phyloP scores from a whole-genome alignment of 179 eudicot genomes.

The Drosera spatulata region DNA sequence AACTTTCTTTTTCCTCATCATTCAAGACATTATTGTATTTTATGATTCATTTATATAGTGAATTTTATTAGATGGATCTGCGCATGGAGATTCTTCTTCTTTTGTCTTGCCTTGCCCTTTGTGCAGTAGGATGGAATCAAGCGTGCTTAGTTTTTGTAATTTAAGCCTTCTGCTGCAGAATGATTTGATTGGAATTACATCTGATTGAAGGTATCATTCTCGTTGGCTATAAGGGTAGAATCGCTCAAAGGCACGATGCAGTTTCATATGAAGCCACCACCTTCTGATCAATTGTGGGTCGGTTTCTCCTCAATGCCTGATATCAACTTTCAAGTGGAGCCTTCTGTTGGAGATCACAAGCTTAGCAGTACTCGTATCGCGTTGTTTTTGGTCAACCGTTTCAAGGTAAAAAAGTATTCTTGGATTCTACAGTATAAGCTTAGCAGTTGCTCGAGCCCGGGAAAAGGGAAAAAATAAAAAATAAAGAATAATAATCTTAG shows the following conservation, averaged over 20 bases:
- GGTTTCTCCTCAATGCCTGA: constrained; percentile 91
- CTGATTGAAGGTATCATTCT: constrained; percentile 65
- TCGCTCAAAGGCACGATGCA: constrained; percentile 71
- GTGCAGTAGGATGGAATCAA: no score
- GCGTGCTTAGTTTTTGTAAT: background rate
- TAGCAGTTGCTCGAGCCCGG: background rate
- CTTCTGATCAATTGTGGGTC: constrained; percentile 92
- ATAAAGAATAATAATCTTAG: no score
- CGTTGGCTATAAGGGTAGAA: constrained; percentile 63
- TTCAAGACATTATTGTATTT: background rate
- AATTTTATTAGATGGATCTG: background rate
- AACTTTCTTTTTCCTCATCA: background rate
- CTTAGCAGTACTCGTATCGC: constrained; percentile 65
- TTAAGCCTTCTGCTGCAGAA: constrained; percentile 1
- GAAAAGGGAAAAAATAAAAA: background rate
- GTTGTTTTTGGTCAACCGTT: constrained; percentile 55
- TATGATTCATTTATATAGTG: background rate
- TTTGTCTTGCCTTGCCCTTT: background rate
- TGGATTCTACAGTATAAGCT: background rate
- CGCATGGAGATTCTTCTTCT: background rate
- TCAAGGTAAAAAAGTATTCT: constrained; percentile 52
- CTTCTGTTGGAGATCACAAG: constrained; percentile 84
- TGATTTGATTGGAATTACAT: constrained; percentile 4
- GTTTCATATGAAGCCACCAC: constrained; percentile 88
- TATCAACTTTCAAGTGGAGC: constrained; percentile 67